These are phyloP conservation scores for Colletotrichum gigasporum DNA, from an alignment of 2,329 filamentous ascomycete genomes.

Conservation along the genomic window DNA sequence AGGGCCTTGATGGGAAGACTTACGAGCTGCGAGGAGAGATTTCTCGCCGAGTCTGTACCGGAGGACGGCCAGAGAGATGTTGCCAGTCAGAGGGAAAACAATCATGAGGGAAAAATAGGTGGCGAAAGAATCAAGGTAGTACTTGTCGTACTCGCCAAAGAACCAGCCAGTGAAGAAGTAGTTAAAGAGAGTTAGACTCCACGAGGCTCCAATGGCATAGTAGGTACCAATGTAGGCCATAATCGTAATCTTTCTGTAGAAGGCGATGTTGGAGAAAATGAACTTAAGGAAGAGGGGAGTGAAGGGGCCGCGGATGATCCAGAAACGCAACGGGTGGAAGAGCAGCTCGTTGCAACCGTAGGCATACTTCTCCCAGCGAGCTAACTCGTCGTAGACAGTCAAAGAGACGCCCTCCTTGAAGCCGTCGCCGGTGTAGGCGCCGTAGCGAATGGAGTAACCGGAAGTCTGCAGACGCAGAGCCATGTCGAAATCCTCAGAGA, in stretches of 20 bases:
- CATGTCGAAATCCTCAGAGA: slow-evolving; percentile 84
- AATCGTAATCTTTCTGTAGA: slow-evolving; percentile 76
- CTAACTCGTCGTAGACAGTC: slow-evolving; percentile 77
- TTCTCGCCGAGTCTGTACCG: slow-evolving; percentile 69
- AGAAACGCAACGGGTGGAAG: slow-evolving; percentile 72
- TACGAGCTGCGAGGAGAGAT: slow-evolving; percentile 50
- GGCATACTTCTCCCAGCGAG: slow-evolving; percentile 78
- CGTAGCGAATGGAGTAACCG: slow-evolving; percentile 75
- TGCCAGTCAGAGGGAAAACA: slow-evolving; percentile 71
- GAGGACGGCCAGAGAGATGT: slow-evolving; percentile 68
- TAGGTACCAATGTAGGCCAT: slow-evolving; percentile 73
- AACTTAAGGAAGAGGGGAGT: slow-evolving; percentile 72
- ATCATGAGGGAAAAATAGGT: slow-evolving; percentile 71
- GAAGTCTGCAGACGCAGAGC: slow-evolving; percentile 74
- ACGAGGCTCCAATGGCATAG: slow-evolving; percentile 75
- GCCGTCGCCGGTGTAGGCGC: slow-evolving; percentile 72
- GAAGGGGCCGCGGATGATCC: slow-evolving; percentile 70
- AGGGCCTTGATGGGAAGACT: slow-evolving; percentile 42
- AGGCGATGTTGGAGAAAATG: slow-evolving; percentile 67
- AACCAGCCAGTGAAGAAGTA: slow-evolving; percentile 79
- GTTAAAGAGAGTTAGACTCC: slow-evolving; percentile 73
- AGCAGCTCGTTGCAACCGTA: slow-evolving; percentile 78
- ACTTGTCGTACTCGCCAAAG: slow-evolving; percentile 72
- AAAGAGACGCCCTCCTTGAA: slow-evolving; percentile 80
- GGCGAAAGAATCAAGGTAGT: slow-evolving; percentile 74